A percentile compares a stretch with the other conserved stretches of the same genome.
These are phyloP conservation scores for sorghum (Sorghum bicolor) DNA, from an alignment of 176 grass and related monocot species.

Conservation along the genomic window Sorghum_bicolor_NCBIv3 NC_012870.2:68890001-68890500, in stretches of 20 bases:
- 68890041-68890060: background rate
- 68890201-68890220: background rate
- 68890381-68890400: background rate
- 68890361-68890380: background rate
- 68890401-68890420: background rate
- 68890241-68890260: conserved; percentile 43
- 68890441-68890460: background rate
- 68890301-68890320: conserved; percentile 42
- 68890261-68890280: conserved; percentile 44
- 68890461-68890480: conserved; percentile 6
- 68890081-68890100: conserved; percentile 16
- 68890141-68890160: conserved; percentile 24
- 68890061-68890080: background rate
- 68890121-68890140: conserved; percentile 10
- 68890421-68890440: background rate
- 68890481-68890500: background rate
- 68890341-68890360: conserved; percentile 23
- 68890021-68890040: background rate
- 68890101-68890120: conserved; percentile 13
- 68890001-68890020: background rate
- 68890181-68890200: conserved; percentile 11
- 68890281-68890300: conserved; percentile 34
- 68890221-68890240: background rate
- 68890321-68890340: conserved; percentile 50
- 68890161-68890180: background rate